phyloP scores from a whole-genome alignment of 306 rosid genomes.

The Fragaria iinumae region DNA sequence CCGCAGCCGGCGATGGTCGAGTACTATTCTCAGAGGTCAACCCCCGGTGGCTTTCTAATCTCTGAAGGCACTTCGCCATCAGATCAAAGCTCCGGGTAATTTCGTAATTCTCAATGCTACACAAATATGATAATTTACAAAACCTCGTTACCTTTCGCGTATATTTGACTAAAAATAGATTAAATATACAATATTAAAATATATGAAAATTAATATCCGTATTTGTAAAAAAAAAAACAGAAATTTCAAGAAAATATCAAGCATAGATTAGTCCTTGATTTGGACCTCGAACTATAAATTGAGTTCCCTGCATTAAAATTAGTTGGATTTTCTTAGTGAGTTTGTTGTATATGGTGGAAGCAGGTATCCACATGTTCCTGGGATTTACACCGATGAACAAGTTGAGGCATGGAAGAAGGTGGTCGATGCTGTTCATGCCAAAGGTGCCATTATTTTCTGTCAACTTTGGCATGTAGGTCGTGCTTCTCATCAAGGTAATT shows the following conservation, averaged over 20 bases:
- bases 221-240: too few species aligned
- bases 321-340: neutral
- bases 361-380: conserved; percentile 61
- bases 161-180: neutral
- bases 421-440: conserved; percentile 84
- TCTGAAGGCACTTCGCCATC: conserved; percentile 52
- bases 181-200: too few species aligned
- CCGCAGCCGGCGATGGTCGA: conserved; percentile 39
- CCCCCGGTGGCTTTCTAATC: conserved; percentile 51
- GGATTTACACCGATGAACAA: conserved; percentile 51
- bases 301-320: neutral
- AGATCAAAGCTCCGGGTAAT: conserved; percentile 45
- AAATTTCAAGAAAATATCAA: too few species aligned
- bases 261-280: too few species aligned
- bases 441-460: conserved; percentile 75
- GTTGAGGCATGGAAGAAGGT: conserved; percentile 82
- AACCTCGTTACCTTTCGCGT: neutral
- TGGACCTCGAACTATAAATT: neutral
- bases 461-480: conserved; percentile 98
- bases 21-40: conserved; percentile 52
- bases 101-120: conserved; percentile 13
- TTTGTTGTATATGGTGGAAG: neutral
- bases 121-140: neutral
- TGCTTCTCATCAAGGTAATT: conserved; percentile 67
- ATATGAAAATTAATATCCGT: too few species aligned